phyloP scores from a whole-genome alignment of 169 alveolate genomes.

The Plasmodium relictum region DNA sequence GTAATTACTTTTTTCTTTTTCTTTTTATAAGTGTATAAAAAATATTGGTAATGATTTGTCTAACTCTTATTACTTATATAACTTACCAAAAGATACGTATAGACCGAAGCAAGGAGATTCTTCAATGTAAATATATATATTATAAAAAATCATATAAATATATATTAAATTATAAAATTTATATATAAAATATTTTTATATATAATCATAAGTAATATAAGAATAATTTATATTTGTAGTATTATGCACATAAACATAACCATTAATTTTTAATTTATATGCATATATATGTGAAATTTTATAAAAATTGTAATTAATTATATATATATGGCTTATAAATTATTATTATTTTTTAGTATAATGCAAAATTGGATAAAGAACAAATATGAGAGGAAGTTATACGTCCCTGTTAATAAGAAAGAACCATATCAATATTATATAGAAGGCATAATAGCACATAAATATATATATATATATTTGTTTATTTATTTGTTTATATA shows the following conservation, averaged over 20 bases:
- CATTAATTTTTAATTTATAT: background rate
- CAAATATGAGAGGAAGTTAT: slow-evolving; percentile 87
- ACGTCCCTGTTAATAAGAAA: slow-evolving; percentile 81
- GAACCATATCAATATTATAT: slow-evolving; percentile 80
- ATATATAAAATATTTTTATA: too few species aligned
- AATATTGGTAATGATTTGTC: slow-evolving; percentile 81
- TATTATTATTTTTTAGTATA: slow-evolving; percentile 62
- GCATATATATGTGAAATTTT: too few species aligned
- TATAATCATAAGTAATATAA: too few species aligned
- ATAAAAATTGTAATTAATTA: background rate
- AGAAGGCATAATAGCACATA: slow-evolving; percentile 34
- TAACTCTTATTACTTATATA: slow-evolving; percentile 79
- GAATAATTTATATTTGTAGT: too few species aligned
- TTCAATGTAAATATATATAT: slow-evolving; percentile 57
- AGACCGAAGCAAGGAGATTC: slow-evolving; percentile 76
- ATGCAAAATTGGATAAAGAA: slow-evolving; percentile 90
- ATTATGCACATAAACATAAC: too few species aligned
- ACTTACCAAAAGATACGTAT: slow-evolving; percentile 74
- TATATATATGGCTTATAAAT: background rate
- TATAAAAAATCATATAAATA: background rate
- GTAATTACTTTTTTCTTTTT: background rate
- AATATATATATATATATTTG: background rate
- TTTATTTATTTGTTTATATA: background rate
- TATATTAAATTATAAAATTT: too few species aligned
- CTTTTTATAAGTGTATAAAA: slow-evolving; percentile 27